phyloP scores from a whole-genome alignment of 1,139 yeast species.

The Diutina sp. region DNA sequence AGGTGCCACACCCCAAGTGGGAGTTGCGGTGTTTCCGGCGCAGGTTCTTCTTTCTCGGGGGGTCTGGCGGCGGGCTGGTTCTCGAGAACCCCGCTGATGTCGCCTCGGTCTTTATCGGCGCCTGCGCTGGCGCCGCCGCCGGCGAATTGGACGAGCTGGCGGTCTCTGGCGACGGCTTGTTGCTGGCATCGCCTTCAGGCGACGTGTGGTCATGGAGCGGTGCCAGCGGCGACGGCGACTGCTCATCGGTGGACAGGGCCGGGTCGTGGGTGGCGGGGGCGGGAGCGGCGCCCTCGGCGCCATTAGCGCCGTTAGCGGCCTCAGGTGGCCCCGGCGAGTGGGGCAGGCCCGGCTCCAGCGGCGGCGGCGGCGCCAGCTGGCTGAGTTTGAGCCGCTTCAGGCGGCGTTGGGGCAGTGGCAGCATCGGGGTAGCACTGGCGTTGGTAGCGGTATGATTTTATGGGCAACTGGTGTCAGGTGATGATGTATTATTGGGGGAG shows the following conservation, averaged over 20 bases:
- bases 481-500: too few relatives aligned
- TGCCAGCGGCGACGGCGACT: background rate
- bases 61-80: background rate
- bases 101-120: background rate
- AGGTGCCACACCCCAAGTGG: constrained; percentile 52
- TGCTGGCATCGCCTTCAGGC: background rate
- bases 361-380: background rate
- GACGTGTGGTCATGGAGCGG: background rate
- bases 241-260: background rate
- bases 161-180: background rate
- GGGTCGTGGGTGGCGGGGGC: background rate
- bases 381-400: background rate
- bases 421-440: background rate
- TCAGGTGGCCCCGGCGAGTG: background rate
- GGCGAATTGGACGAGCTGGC: background rate
- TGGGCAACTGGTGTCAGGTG: too few relatives aligned
- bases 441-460: too few relatives aligned
- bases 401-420: background rate
- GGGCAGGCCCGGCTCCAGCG: background rate
- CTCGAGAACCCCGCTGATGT: background rate
- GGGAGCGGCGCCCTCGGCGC: background rate
- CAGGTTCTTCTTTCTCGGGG: constrained; percentile 29
- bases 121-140: background rate
- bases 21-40: constrained; percentile 53
- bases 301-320: too few relatives aligned